Conservation (phyloP, 2,329 filamentous ascomycete species). For the Leptographium radiaticola region DNA sequence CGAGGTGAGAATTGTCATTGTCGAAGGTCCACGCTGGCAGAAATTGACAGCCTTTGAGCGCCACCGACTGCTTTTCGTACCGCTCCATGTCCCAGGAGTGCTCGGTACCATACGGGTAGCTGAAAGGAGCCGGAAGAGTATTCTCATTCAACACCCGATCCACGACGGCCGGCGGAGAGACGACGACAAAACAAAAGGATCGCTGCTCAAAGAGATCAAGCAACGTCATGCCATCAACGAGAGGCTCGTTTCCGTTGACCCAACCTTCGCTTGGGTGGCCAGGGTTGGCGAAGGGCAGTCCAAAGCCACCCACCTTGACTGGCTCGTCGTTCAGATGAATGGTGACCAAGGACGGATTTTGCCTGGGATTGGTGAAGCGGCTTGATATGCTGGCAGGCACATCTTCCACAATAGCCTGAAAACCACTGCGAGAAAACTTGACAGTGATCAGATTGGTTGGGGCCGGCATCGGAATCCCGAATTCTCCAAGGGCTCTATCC, state of each 20-base stretch:
- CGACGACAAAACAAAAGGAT: constrained; percentile 13
- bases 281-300: not conserved
- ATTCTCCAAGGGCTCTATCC: too few relatives aligned
- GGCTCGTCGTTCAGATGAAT: too few relatives aligned
- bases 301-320: too few relatives aligned
- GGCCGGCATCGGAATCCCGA: too few relatives aligned
- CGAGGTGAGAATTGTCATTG: not conserved
- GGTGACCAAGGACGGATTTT: too few relatives aligned
- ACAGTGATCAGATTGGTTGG: too few relatives aligned
- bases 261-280: not conserved
- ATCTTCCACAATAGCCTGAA: too few relatives aligned
- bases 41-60: not conserved
- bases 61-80: not conserved
- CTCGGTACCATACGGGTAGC: not conserved
- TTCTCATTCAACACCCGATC: not conserved
- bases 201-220: not conserved
- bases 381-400: too few relatives aligned
- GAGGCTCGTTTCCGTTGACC: too few relatives aligned
- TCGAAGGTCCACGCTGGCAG: not conserved
- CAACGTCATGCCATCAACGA: not conserved
- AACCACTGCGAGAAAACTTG: too few relatives aligned
- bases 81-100: not conserved
- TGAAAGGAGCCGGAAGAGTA: not conserved
- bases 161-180: not conserved
- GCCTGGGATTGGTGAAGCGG: too few relatives aligned